phyloP scores from a whole-genome alignment of 768 basidiomycete genomes.

The Coprinopsis marcescibilis region DNA sequence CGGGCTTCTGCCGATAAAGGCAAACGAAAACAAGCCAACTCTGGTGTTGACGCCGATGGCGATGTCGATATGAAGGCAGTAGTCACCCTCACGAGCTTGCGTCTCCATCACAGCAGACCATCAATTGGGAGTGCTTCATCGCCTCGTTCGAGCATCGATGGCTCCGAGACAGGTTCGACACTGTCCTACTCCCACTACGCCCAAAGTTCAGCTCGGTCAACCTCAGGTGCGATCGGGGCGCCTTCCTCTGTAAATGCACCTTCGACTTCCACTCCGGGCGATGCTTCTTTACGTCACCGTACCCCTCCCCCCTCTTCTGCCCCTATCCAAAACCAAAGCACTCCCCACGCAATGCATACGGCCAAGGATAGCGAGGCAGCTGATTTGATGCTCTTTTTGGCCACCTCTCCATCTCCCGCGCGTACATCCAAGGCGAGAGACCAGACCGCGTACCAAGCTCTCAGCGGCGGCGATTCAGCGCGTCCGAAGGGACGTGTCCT shows the following conservation, averaged over 20 bases:
- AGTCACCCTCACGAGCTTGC: constrained; percentile 68
- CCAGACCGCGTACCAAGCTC: constrained; percentile 47
- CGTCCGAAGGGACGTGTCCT: constrained; percentile 65
- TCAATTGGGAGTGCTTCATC: constrained; percentile 59
- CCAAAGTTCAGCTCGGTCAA: constrained; percentile 60
- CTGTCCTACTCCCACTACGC: constrained; percentile 60
- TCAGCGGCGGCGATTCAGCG: constrained; percentile 46
- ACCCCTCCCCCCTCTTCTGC: constrained; percentile 31
- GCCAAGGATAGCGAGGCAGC: constrained; percentile 69
- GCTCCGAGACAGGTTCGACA: constrained; percentile 58
- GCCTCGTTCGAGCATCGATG: constrained; percentile 67
- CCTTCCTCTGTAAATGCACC: constrained; percentile 37
- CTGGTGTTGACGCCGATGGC: constrained; percentile 38
- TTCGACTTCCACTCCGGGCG: constrained; percentile 26
- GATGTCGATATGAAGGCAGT: constrained; percentile 81
- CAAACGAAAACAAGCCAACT: constrained; percentile 36
- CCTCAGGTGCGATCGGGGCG: constrained; percentile 26
- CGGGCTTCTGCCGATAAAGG: constrained; percentile 37
- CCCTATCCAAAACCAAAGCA: constrained; percentile 27
- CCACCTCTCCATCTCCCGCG: constrained; percentile 79
- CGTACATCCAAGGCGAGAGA: constrained; percentile 57
- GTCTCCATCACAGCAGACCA: constrained; percentile 55
- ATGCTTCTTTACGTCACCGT: constrained; percentile 28
- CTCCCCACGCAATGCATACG: constrained; percentile 49
- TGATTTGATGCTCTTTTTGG: constrained; percentile 80